phyloP scores from a whole-genome alignment of 805 yeast species.

The Cyberlindnera nakhonratchasimensis region DNA sequence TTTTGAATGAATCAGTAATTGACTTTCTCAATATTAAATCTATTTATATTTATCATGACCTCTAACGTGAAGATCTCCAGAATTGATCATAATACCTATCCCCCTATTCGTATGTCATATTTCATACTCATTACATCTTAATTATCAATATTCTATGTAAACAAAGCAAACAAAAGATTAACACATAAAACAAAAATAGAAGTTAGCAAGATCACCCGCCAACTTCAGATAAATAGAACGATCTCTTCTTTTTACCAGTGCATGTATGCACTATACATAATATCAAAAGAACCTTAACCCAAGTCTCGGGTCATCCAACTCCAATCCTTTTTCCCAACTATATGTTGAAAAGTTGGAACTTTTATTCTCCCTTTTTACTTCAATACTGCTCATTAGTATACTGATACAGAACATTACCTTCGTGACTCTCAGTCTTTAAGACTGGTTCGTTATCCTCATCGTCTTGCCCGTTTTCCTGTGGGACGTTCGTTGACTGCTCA shows the following conservation, averaged over 20 bases:
- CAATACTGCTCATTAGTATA: conserved; percentile 15
- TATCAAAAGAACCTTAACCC: no score
- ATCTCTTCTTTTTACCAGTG: background rate
- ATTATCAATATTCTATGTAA: background rate
- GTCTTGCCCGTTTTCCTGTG: background rate
- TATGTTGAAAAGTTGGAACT: background rate
- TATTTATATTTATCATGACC: no score
- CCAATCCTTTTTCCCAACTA: background rate
- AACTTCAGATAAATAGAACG: background rate
- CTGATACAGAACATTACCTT: conserved; percentile 14
- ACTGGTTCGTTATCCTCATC: conserved; percentile 1
- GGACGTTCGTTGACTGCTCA: background rate
- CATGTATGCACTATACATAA: no score
- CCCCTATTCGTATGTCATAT: no score
- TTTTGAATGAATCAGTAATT: no score
- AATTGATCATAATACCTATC: no score
- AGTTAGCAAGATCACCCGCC: no score
- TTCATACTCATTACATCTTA: background rate
- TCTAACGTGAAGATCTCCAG: no score
- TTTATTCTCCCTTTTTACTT: background rate
- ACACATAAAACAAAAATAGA: background rate
- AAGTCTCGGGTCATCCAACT: no score
- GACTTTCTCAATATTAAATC: no score
- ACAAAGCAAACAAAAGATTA: background rate
- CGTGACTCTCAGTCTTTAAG: conserved; percentile 7